Evolutionary conservation across 352 stramenopile genomes (phyloP), one percentile per base, ranked within the genome.

Genomic region (Phytopythium vexans): DNA sequence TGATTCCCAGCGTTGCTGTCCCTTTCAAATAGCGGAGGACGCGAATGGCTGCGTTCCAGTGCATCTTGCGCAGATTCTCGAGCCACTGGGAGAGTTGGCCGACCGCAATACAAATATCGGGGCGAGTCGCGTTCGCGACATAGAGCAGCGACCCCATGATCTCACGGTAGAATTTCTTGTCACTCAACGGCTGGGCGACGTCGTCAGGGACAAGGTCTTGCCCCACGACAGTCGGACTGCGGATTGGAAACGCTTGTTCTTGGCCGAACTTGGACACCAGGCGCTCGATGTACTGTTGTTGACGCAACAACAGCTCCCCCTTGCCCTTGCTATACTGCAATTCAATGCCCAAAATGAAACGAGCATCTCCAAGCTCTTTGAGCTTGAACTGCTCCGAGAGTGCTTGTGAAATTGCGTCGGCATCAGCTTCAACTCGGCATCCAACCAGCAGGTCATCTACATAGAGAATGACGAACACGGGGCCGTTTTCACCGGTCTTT

Each of bases 1-100:
- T 16, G 5, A 44, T 44, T 9, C 12, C 37, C 4, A 6, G 27
- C 9, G 4, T 4, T 11, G 14, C 27, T 10, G 54, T 62, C 3
- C 50, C 43, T 34, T 64, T 72, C 2, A 65, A 33, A 15, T 68
- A 67, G 3, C 42, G 32, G 36, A n/a, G n/a, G n/a, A n/a, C n/a
- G n/a, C n/a, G n/a, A n/a, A n/a, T n/a, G n/a, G n/a, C n/a, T n/a
- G n/a, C 59, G 21, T 14, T 3, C 59, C 50, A 68, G 38, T 68
- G 64, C n/a, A 62, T 15, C 15, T 65, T 34, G 12, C 51, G 51
- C 4, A 46, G 41, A 1, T 41, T 6, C 4, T 68, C 55, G 1
- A 72, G 9, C 14, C 60, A 54, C 10, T 51, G 64, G 1, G 51
- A 61, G 1, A 62, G 47, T 1, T 49, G 27, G 2, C 2, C 27